Conservation (phyloP, 768 basidiomycete species). For the Podaxis sp. region DNA sequence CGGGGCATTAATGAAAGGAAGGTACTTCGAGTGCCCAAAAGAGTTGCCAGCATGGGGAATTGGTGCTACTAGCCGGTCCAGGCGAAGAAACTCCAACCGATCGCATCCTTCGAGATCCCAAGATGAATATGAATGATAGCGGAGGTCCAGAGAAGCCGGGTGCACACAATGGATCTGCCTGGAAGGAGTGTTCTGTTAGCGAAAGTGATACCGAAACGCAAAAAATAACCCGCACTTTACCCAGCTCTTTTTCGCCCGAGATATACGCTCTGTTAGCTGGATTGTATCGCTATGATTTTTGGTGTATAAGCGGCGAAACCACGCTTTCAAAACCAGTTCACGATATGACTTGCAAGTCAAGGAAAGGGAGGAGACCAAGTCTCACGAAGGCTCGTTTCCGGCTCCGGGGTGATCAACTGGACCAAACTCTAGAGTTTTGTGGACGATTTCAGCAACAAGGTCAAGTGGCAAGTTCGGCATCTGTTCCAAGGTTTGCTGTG, state of each 20-base stretch:
- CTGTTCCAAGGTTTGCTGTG: background rate
- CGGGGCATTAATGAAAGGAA: background rate
- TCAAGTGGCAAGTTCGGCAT: slow-evolving; percentile 24
- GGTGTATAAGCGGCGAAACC: slow-evolving; percentile 6
- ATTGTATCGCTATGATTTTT: background rate
- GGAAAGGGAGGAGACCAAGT: background rate
- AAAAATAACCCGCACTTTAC: background rate
- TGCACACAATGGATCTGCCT: slow-evolving; percentile 1
- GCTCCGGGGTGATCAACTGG: background rate
- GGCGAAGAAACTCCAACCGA: background rate
- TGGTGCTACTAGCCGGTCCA: background rate
- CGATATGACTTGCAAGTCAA: slow-evolving; percentile 5
- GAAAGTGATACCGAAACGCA: background rate
- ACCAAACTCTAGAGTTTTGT: slow-evolving; percentile 13
- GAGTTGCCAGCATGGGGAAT: background rate
- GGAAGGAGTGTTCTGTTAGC: background rate
- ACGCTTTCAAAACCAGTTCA: slow-evolving; percentile 5
- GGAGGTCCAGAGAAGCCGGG: background rate
- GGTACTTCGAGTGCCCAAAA: background rate
- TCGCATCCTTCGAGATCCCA: slow-evolving; percentile 1
- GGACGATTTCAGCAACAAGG: slow-evolving; percentile 29
- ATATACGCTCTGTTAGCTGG: background rate
- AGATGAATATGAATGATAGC: background rate
- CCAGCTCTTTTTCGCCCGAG: background rate
- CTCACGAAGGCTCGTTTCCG: slow-evolving; percentile 3